These are phyloP conservation scores for Elsinoe ampelina DNA, from an alignment of 2,329 filamentous ascomycete genomes.

Conservation along the genomic window DNA sequence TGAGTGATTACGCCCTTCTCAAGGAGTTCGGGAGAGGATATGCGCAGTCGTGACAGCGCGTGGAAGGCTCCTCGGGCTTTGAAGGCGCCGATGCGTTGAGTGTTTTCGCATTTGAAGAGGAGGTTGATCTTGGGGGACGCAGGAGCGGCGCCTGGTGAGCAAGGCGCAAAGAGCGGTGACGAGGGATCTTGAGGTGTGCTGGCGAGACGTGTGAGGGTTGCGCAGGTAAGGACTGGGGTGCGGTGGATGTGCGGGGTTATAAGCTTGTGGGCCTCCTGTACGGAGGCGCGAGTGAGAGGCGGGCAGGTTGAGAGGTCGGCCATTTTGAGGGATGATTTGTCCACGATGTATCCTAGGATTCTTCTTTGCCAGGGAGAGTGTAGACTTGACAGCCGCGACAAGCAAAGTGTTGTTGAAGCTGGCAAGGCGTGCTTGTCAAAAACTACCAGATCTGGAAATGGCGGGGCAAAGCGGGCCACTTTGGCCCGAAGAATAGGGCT, in stretches of 20 bases:
- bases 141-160: conserved; percentile 22
- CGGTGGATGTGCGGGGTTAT: conserved; percentile 69
- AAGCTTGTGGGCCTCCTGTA: conserved; percentile 60
- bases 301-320: conserved; percentile 38
- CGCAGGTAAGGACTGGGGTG: conserved; percentile 75
- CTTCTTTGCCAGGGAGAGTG: no score
- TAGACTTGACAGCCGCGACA: neutral
- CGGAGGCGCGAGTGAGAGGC: conserved; percentile 63
- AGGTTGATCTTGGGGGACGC: conserved; percentile 60
- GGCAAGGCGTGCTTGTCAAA: conserved; percentile 4
- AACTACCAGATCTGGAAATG: neutral
- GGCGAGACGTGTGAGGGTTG: conserved; percentile 63
- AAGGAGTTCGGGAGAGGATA: conserved; percentile 48
- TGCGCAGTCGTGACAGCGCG: conserved; percentile 62
- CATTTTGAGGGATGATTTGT: conserved; percentile 28
- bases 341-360: no score
- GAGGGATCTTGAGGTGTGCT: conserved; percentile 55
- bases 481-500: neutral
- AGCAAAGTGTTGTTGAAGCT: neutral
- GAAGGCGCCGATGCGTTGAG: conserved; percentile 85
- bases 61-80: conserved; percentile 89
- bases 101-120: conserved; percentile 94
- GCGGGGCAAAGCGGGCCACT: neutral
- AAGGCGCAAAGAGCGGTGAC: neutral
- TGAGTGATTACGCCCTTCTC: conserved; percentile 76